Evolutionary conservation across 2,329 filamentous ascomycete genomes (phyloP).

Genomic region (Alternaria dauci): DNA sequence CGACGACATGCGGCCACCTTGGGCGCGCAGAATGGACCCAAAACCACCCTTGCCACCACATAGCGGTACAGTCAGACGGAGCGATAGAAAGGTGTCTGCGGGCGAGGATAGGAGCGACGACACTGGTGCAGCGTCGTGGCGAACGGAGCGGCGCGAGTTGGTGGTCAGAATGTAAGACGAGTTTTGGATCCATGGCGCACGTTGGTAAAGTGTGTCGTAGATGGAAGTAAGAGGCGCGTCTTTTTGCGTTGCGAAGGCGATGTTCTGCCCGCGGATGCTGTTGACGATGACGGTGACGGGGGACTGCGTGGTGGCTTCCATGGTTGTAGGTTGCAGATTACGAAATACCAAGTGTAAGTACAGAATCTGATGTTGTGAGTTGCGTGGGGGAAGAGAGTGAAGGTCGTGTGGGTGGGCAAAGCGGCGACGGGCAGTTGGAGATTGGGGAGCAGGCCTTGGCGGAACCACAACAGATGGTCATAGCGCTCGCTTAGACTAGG

Average conservation of each 20-base stretch:
- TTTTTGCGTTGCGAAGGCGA: slow-evolving; percentile 78
- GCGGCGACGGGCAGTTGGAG: not conserved
- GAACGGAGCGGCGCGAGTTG: slow-evolving; percentile 75
- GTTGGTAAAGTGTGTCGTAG: slow-evolving; percentile 67
- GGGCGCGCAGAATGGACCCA: slow-evolving; percentile 93
- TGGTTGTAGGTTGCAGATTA: slow-evolving; percentile 12
- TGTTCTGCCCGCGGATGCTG: slow-evolving; percentile 81
- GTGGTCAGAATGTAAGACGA: slow-evolving; percentile 81
- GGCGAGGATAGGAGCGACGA: slow-evolving; percentile 66
- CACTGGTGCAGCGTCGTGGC: slow-evolving; percentile 64
- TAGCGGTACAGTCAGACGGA: slow-evolving; percentile 80
- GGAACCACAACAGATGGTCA: slow-evolving; percentile 9
- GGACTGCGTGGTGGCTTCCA: slow-evolving; percentile 36
- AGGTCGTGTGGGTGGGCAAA: slow-evolving; percentile 5
- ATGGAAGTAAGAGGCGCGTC: slow-evolving; percentile 75
- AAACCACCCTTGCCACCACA: slow-evolving; percentile 98
- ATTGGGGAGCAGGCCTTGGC: slow-evolving; percentile 12
- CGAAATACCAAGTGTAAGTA: not conserved
- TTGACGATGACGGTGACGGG: slow-evolving; percentile 73
- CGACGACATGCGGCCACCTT: slow-evolving; percentile 98
- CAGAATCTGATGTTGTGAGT: not conserved
- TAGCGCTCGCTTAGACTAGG: slow-evolving; percentile 25
- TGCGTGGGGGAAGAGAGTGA: not conserved
- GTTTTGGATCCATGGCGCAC: slow-evolving; percentile 63
- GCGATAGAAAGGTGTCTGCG: slow-evolving; percentile 76